Percentiles rank a stretch among this genome's conserved stretches.
Evolutionary conservation across 1,139 yeast genomes (phyloP).

Genomic region (Scheffersomyces lignicola): DNA sequence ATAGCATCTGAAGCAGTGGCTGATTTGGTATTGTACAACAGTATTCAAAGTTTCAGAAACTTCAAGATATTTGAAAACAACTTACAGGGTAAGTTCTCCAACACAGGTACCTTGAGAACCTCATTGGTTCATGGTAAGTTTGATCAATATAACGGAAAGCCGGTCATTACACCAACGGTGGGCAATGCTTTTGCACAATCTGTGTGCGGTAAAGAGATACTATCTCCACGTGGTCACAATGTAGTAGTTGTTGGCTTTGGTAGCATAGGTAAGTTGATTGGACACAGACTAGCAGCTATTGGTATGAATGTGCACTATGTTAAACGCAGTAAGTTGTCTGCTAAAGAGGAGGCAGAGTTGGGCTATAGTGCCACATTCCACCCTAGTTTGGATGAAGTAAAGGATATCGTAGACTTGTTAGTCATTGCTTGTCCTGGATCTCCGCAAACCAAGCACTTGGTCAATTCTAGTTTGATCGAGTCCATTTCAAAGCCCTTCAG

Average conservation of each 20-base stretch:
- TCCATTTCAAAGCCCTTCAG: slow-evolving; percentile 54
- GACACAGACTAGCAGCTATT: slow-evolving; percentile 50
- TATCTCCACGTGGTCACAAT: slow-evolving; percentile 56
- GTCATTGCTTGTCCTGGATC: slow-evolving; percentile 71
- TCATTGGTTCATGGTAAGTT: slow-evolving; percentile 11
- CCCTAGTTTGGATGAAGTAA: slow-evolving; percentile 32
- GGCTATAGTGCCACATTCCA: slow-evolving; percentile 49
- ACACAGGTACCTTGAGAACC: slow-evolving; percentile 16
- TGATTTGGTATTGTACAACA: slow-evolving; percentile 62
- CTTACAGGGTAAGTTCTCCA: slow-evolving; percentile 18
- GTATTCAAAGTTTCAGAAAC: slow-evolving; percentile 62
- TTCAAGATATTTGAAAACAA: slow-evolving; percentile 48
- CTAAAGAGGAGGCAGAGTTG: slow-evolving; percentile 32
- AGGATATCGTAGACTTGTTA: slow-evolving; percentile 51
- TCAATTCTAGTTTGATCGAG: slow-evolving; percentile 48
- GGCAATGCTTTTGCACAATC: slow-evolving; percentile 54
- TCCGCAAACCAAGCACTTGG: slow-evolving; percentile 55
- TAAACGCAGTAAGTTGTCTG: slow-evolving; percentile 51
- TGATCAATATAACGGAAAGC: slow-evolving; percentile 10
- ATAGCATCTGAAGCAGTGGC: slow-evolving; percentile 75
- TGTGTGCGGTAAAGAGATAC: slow-evolving; percentile 32
- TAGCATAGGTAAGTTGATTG: slow-evolving; percentile 68
- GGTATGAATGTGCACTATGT: slow-evolving; percentile 70
- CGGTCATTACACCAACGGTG: slow-evolving; percentile 3
- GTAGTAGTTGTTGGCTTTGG: slow-evolving; percentile 80